Percentiles rank a stretch among this genome's conserved stretches.
These are phyloP conservation scores for Sporopachydermia quercuum DNA, from an alignment of 805 yeast genomes.

Conservation along the genomic window DNA sequence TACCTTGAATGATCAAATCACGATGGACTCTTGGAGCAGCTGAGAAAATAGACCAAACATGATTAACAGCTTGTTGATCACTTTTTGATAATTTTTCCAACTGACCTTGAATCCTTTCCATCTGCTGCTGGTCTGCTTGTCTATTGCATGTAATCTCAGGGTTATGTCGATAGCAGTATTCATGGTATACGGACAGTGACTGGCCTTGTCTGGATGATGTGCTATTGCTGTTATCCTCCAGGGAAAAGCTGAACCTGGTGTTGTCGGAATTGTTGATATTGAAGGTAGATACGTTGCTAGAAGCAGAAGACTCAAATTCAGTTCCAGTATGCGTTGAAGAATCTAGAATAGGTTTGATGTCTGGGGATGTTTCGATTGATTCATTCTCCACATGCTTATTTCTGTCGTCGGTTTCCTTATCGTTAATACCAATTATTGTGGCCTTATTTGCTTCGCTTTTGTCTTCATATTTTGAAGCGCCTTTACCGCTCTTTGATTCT, in stretches of 20 bases:
- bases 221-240: too few relatives aligned
- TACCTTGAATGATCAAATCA: constrained; percentile 64
- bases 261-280: neutral
- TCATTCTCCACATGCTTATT: neutral
- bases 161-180: constrained; percentile 84
- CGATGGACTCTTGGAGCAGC: constrained; percentile 62
- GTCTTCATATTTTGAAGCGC: constrained; percentile 7
- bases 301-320: neutral
- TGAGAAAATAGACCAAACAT: constrained; percentile 72
- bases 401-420: too few relatives aligned
- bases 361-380: constrained; percentile 22
- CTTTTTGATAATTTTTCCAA: constrained; percentile 37
- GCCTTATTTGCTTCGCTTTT: neutral
- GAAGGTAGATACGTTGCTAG: neutral
- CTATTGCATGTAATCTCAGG: constrained; percentile 72
- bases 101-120: constrained; percentile 44
- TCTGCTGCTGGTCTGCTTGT: constrained; percentile 44
- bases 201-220: neutral
- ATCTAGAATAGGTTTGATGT: neutral
- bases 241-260: too few relatives aligned
- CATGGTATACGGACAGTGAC: neutral
- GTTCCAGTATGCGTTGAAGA: constrained; percentile 19
- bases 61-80: constrained; percentile 66
- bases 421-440: too few relatives aligned
- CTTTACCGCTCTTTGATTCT: neutral